phyloP scores from a whole-genome alignment of 2,329 filamentous ascomycete species.

The Chalaropsis thielavioides region DNA sequence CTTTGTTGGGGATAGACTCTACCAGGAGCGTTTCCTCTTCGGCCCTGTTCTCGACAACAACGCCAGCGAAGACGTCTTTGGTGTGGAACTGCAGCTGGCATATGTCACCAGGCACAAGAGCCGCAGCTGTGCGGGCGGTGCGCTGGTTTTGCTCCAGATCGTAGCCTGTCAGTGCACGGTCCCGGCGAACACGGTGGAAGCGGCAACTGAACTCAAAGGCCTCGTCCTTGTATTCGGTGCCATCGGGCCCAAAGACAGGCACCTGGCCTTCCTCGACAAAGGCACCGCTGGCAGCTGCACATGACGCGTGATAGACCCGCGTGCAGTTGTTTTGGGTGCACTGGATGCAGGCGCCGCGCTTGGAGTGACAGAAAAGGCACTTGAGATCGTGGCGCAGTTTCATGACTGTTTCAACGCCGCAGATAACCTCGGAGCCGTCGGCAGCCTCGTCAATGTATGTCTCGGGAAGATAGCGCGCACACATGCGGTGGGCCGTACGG shows the following conservation, averaged over 20 bases:
- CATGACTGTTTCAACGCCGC: slow-evolving; percentile 65
- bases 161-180: slow-evolving; percentile 57
- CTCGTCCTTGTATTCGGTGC: slow-evolving; percentile 80
- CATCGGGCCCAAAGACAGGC: slow-evolving; percentile 77
- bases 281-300: slow-evolving; percentile 80
- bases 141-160: slow-evolving; percentile 55
- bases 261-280: slow-evolving; percentile 79
- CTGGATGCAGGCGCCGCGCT: slow-evolving; percentile 91
- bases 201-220: slow-evolving; percentile 89
- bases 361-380: slow-evolving; percentile 87
- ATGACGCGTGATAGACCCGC: slow-evolving; percentile 86
- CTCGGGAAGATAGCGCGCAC: slow-evolving; percentile 82
- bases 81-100: slow-evolving; percentile 76
- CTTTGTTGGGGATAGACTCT: slow-evolving; percentile 70
- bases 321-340: slow-evolving; percentile 92
- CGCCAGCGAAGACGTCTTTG: slow-evolving; percentile 79
- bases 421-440: slow-evolving; percentile 58
- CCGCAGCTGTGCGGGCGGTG: slow-evolving; percentile 52
- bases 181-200: slow-evolving; percentile 79
- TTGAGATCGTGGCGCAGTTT: slow-evolving; percentile 83
- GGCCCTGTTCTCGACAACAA: slow-evolving; percentile 67
- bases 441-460: slow-evolving; percentile 61
- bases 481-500: slow-evolving; percentile 72
- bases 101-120: slow-evolving; percentile 56
- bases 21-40: slow-evolving; percentile 65